Percentiles rank a stretch among this genome's conserved stretches.
phyloP scores from a whole-genome alignment of 1,139 yeast genomes.

The Nadsonia starkeyi-henricii region DNA sequence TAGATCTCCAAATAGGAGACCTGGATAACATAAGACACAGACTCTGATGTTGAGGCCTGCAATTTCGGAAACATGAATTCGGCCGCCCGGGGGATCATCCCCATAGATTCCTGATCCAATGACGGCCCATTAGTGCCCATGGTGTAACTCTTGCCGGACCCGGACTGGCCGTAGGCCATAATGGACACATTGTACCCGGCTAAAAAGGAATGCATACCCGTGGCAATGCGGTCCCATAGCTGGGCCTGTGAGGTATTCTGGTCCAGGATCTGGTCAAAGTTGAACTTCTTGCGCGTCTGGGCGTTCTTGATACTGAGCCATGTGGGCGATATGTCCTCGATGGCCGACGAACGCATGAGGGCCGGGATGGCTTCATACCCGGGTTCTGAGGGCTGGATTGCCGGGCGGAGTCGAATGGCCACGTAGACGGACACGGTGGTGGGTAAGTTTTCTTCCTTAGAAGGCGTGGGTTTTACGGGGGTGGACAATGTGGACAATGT shows the following conservation, averaged over 20 bases:
- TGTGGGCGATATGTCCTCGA: conserved; percentile 1
- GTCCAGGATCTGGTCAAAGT: conserved; percentile 15
- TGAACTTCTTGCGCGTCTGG: conserved; percentile 9
- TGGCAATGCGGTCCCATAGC: conserved; percentile 13
- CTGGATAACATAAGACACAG: conserved; percentile 11
- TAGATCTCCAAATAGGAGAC: conserved; percentile 41
- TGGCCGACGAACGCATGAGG: neutral
- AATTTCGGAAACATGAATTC: conserved; percentile 10
- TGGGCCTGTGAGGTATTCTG: conserved; percentile 13
- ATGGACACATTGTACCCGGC: conserved; percentile 20
- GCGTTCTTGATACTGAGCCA: conserved; percentile 2
- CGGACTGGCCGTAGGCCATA: conserved; percentile 24
- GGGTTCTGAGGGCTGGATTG: neutral
- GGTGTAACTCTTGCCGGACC: conserved; percentile 23
- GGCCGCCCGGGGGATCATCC: conserved; percentile 14
- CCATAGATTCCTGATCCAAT: conserved; percentile 8
- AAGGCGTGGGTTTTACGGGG: too few relatives aligned
- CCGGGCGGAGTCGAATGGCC: neutral
- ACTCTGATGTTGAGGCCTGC: neutral
- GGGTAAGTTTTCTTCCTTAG: too few relatives aligned
- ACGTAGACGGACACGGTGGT: too few relatives aligned
- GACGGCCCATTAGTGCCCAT: conserved; percentile 19
- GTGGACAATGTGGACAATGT: too few relatives aligned
- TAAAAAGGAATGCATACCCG: conserved; percentile 11
- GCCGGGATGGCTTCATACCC: neutral